Percentiles rank a stretch among this genome's conserved stretches.
These are phyloP conservation scores for Alternaria novae-zelandiae DNA, from an alignment of 2,329 filamentous ascomycete genomes.

Conservation along the genomic window DNA sequence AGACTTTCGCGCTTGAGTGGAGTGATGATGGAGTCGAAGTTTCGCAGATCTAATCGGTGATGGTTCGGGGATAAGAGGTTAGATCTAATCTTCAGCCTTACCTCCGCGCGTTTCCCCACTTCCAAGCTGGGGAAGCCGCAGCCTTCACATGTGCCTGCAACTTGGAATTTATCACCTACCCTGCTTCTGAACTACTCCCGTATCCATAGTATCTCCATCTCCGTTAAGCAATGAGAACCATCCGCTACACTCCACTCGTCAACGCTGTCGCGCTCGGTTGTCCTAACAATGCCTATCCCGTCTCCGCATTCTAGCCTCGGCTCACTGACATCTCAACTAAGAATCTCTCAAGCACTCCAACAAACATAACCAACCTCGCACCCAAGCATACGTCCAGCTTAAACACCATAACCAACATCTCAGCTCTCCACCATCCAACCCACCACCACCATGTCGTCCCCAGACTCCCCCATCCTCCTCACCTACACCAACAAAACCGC, in stretches of 20 bases:
- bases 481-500: conserved; percentile 74
- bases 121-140: conserved; percentile 1
- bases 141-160: conserved; percentile 3
- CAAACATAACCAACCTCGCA: conserved; percentile 16
- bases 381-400: conserved; percentile 2
- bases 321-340: conserved; percentile 5
- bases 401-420: not conserved
- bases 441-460: conserved; percentile 45
- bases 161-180: no score
- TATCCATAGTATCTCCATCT: no score
- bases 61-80: conserved; percentile 1
- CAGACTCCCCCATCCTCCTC: conserved; percentile 58
- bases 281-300: not conserved
- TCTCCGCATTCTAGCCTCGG: conserved; percentile 34
- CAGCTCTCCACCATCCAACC: not conserved
- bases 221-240: not conserved
- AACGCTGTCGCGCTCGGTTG: not conserved
- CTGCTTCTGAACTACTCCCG: no score
- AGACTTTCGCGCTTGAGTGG: conserved; percentile 1
- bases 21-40: conserved; percentile 9
- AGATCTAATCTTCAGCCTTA: conserved; percentile 14
- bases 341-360: not conserved
- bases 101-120: not conserved
- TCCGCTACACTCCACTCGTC: not conserved
- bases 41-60: conserved; percentile 11